Evolutionary conservation across 2,329 filamentous ascomycete genomes (phyloP).

Genomic region (Aspergillus novoparasiticus): DNA sequence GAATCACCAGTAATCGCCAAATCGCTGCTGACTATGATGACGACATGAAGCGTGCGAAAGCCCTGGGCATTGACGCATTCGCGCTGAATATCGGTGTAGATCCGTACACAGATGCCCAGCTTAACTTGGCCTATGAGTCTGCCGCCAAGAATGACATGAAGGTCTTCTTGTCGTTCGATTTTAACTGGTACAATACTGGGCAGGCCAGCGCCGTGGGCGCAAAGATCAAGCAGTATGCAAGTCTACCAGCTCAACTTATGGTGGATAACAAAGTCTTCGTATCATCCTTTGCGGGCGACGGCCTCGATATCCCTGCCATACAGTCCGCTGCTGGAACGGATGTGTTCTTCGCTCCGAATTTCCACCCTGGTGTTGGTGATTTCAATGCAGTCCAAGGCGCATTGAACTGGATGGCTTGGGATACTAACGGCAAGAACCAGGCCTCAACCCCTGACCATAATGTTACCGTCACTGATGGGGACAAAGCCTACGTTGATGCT

Average conservation of each 20-base stretch:
- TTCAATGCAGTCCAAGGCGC: slow-evolving; percentile 44
- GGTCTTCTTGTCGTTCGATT: slow-evolving; percentile 61
- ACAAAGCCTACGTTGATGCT: slow-evolving; percentile 37
- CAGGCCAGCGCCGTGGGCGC: slow-evolving; percentile 46
- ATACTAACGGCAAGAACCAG: slow-evolving; percentile 50
- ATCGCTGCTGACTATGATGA: slow-evolving; percentile 50
- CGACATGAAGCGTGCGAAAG: slow-evolving; percentile 51
- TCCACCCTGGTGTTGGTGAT: slow-evolving; percentile 46
- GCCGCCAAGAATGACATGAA: slow-evolving; percentile 52
- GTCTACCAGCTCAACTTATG: slow-evolving; percentile 50
- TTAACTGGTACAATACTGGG: slow-evolving; percentile 50
- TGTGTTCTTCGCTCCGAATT: slow-evolving; percentile 56
- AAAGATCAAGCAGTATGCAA: slow-evolving; percentile 51
- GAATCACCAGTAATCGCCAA: slow-evolving; percentile 48
- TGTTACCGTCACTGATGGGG: slow-evolving; percentile 45
- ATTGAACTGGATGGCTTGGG: slow-evolving; percentile 51
- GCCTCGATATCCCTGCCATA: slow-evolving; percentile 48
- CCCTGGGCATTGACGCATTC: slow-evolving; percentile 51
- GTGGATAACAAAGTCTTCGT: slow-evolving; percentile 55
- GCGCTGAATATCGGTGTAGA: slow-evolving; percentile 55
- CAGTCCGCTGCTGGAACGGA: slow-evolving; percentile 46
- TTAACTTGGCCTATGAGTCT: slow-evolving; percentile 53
- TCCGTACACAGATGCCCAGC: slow-evolving; percentile 47
- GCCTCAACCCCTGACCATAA: slow-evolving; percentile 46
- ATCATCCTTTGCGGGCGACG: slow-evolving; percentile 57